phyloP scores from a whole-genome alignment of 345 rosid genomes.

The Gossypium stocksii region DNA sequence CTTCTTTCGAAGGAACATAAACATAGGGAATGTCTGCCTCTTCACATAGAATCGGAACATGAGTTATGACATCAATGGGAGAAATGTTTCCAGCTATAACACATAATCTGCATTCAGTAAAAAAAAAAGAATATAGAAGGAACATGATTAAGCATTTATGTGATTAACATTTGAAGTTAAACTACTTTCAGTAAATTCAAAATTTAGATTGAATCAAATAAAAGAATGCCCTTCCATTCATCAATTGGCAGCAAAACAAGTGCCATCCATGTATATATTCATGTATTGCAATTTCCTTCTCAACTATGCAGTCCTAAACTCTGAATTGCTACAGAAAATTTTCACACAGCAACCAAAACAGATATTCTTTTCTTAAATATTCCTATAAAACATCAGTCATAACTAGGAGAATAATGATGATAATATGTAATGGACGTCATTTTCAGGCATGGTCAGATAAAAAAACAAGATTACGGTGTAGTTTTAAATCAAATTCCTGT shows the following conservation, averaged over 20 bases:
- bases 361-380: too few species aligned
- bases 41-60: constrained; percentile 87
- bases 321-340: too few species aligned
- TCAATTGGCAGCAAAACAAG: background rate
- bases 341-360: too few species aligned
- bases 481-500: background rate
- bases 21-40: constrained; percentile 80
- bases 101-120: constrained; percentile 51
- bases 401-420: too few species aligned
- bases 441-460: too few species aligned
- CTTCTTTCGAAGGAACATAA: constrained; percentile 88
- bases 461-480: too few species aligned
- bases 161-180: background rate
- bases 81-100: constrained; percentile 97
- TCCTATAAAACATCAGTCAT: too few species aligned
- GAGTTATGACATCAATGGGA: constrained; percentile 95
- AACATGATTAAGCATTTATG: background rate
- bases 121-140: background rate
- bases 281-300: background rate
- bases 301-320: background rate
- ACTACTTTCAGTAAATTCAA: background rate
- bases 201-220: background rate
- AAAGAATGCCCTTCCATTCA: background rate
- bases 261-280: background rate
- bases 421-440: too few species aligned